Base-by-base conservation (phyloP, 805 yeast species). In the Jamesozyma jinghongensis region DNA sequence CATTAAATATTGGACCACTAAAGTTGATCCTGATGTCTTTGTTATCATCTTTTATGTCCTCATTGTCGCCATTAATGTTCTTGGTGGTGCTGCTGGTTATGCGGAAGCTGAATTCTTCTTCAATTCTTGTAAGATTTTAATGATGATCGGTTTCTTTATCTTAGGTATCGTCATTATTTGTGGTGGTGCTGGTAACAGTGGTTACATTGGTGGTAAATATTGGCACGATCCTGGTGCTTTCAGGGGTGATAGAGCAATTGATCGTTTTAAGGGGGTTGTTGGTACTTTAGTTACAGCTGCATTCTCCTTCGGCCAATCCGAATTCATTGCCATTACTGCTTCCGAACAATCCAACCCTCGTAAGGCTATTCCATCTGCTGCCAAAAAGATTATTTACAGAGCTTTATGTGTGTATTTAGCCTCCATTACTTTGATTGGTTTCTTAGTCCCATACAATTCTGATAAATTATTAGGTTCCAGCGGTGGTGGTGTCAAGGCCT, bases 101-200 rank as follows among this genome's bases (percentile, higher is more conserved):
- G 82, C 80, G 33, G 81, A 75, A 54, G 75, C 77, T 20, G 83
- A 77, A 53, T 72, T 83, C 44, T 69, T 75, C 56, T 79, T 82
- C 54, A 79, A 85, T 40, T 47, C 73, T 43, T 69, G 81, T 51
- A 84, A 83, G 58, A 73, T 81, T 19, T 59, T 78, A 32, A 77
- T 81, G 59, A 68, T 78, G 42, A 46, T 66, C n/a, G 82, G 81
- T 5, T 77, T 74, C 54, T 70, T 73, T 54, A 68, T 78, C 40
- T 61, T 75, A 46, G 75, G 76, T 25, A 59, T 74, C 31, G 60
- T 72, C 40, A 49, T 68, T 38, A 66, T 61, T 33, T 59, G 68
- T 43, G 72, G 71, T 45, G 61, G 71, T 26, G 61, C 66, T 25
- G 66, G 69, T 20, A 54, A 58, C 22, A 52, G 53, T 17, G 76